Evolutionary conservation across 1,139 yeast species (phyloP).

Genomic region (Komagataea norvegica): DNA sequence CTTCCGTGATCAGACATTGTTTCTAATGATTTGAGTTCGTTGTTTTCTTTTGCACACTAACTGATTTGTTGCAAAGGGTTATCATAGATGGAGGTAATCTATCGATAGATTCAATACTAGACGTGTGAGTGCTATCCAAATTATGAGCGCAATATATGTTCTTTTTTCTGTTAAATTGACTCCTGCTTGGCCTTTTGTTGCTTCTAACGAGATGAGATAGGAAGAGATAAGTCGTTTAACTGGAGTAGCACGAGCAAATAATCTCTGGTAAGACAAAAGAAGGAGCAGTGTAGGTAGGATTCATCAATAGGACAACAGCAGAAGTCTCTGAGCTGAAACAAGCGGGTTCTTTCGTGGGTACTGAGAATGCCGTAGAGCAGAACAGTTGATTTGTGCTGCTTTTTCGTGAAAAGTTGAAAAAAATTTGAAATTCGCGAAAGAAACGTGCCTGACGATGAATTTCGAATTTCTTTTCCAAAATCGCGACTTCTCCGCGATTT

Average conservation of each 20-base stretch:
- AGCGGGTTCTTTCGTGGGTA: background rate
- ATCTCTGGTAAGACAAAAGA: slow-evolving; percentile 5
- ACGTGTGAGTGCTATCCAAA: background rate
- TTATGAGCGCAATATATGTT: too few species aligned
- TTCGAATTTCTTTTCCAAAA: too few species aligned
- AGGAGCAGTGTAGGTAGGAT: slow-evolving; percentile 1
- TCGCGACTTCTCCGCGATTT: too few species aligned
- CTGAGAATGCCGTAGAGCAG: background rate
- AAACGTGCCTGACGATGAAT: background rate
- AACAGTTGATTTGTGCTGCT: background rate
- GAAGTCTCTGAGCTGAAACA: background rate
- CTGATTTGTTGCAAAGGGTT: background rate
- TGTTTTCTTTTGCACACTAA: background rate
- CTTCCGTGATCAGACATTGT: slow-evolving; percentile 28
- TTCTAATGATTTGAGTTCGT: background rate
- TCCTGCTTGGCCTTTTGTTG: too few species aligned
- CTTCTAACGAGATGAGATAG: too few species aligned
- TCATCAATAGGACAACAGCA: slow-evolving; percentile 5
- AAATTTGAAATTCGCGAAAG: background rate
- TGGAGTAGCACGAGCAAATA: slow-evolving; percentile 3
- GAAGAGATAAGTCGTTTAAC: too few species aligned
- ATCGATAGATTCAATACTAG: too few species aligned
- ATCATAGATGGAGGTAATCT: background rate
- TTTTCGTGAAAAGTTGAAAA: background rate
- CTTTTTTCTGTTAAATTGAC: background rate